These are phyloP conservation scores for Nicotiana tomentosiformis DNA, from an alignment of 257 asterid genomes.

Conservation along the genomic window DNA sequence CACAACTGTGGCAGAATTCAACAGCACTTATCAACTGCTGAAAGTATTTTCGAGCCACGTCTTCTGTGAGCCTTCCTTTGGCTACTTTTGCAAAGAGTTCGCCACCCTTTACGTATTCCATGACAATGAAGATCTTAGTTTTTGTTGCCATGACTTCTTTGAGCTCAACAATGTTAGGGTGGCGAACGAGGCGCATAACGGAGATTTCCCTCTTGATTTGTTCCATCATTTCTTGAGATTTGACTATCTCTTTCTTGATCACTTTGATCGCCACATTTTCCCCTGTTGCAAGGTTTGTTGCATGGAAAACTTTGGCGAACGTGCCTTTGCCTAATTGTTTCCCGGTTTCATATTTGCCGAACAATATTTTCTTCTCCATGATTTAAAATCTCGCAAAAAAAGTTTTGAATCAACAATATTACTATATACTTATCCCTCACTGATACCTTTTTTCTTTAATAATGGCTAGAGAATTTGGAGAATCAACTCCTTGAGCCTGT, in stretches of 20 bases:
- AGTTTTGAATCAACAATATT: not conserved
- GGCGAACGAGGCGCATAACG: constrained; percentile 45
- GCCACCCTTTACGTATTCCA: constrained; percentile 36
- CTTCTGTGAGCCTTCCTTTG: constrained; percentile 28
- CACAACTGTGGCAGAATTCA: constrained; percentile 35
- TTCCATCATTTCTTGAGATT: constrained; percentile 26
- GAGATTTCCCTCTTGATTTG: constrained; percentile 42
- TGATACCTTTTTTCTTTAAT: no score
- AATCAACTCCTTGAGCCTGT: not conserved
- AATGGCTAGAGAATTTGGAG: not conserved
- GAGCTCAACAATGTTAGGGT: constrained; percentile 38
- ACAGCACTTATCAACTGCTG: constrained; percentile 37
- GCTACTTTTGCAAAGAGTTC: constrained; percentile 26
- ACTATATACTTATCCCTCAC: no score
- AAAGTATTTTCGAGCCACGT: constrained; percentile 31
- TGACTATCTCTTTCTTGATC: constrained; percentile 32
- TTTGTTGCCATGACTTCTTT: constrained; percentile 44
- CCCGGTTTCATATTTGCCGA: constrained; percentile 36
- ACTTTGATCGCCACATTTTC: constrained; percentile 37
- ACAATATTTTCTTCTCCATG: constrained; percentile 29
- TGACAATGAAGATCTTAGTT: constrained; percentile 35
- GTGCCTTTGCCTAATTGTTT: constrained; percentile 31
- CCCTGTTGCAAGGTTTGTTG: constrained; percentile 13
- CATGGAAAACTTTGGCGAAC: constrained; percentile 39
- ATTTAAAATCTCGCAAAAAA: not conserved